Evolutionary conservation across 2,329 filamentous ascomycete species (phyloP), one percentile per base, ranked within the genome.

Genomic region (Raffaelea albimanens): DNA sequence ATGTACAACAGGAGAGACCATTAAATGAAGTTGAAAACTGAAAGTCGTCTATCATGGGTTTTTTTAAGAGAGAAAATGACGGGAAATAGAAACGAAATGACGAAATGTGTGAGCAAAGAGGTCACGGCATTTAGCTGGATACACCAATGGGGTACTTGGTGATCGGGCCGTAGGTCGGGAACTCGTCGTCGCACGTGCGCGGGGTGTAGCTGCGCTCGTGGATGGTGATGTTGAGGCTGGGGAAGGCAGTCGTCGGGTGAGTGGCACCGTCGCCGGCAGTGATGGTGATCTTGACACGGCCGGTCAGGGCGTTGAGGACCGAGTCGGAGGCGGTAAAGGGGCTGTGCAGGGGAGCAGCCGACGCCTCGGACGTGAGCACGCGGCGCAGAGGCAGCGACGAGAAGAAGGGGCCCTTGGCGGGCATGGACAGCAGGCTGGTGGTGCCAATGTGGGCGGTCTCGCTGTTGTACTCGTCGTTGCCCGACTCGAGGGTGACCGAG

Each of bases 221-320:
- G 16, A 71, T 52, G 7, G 62, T 58, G 25, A 71, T 43, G 46
- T 61, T 56, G 44, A 70, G 59, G 51, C 67, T 68, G 20, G 63
- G 57, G 9, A 61, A 52, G n/a, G 47, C 44, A 4, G 40, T 40
- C 18, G 56, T 39, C 4, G 62, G 53, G 20, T 64, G 57, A 2
- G 36, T 42, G 9, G 55, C 57, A 16, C 64, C 67, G 19, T 70
- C 58, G 23, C 7, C 23, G 11, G 29, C 42, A 11, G 25, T 48
- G 43, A 63, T 54, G 44, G 57, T 50, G 16, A 59, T 47, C 40
- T 50, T 45, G 40, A 60, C 40, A 0, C 54, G 55, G 25, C 42
- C 22, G 23, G 43, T 46, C 14, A 68, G 65, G 59, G 66, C 61
- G 2, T 51, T 54, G 13, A 70, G 57, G 9, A 71, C 51, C 10